Conservation (phyloP, 176 grass and related monocot genomes). For the Cenchrus purpureus region DNA sequence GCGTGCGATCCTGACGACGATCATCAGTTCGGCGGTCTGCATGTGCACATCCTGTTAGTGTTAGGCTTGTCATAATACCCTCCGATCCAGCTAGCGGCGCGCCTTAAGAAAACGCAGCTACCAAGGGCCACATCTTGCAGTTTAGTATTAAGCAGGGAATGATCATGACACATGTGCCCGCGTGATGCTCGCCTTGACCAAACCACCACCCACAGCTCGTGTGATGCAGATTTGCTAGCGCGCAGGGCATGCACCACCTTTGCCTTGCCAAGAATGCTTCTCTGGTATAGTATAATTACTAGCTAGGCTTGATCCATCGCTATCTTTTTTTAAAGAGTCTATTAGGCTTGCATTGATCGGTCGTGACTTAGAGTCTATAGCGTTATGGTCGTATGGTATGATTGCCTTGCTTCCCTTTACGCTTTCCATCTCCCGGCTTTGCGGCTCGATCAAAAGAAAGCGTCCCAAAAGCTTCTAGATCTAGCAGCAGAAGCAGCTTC, state of each 20-base stretch:
- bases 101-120: neutral
- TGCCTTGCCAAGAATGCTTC: neutral
- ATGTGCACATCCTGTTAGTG: neutral
- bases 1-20: neutral
- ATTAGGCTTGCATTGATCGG: neutral
- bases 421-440: slow-evolving; percentile 28
- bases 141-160: slow-evolving; percentile 14
- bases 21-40: neutral
- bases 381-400: neutral
- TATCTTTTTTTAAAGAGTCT: too few relatives aligned
- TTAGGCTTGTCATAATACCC: neutral
- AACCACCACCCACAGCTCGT: neutral
- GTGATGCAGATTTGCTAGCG: neutral
- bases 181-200: slow-evolving; percentile 45
- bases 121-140: slow-evolving; percentile 10
- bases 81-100: neutral
- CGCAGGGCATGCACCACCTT: too few relatives aligned
- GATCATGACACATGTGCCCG: slow-evolving; percentile 38
- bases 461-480: neutral
- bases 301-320: too few relatives aligned
- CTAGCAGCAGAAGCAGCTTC: neutral
- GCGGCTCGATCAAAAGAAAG: slow-evolving; percentile 29
- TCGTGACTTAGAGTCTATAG: too few relatives aligned
- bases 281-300: neutral
- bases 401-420: slow-evolving; percentile 19